Evolutionary conservation across 2,329 filamentous ascomycete species (phyloP).

Genomic region (Stenocarpella maydis): DNA sequence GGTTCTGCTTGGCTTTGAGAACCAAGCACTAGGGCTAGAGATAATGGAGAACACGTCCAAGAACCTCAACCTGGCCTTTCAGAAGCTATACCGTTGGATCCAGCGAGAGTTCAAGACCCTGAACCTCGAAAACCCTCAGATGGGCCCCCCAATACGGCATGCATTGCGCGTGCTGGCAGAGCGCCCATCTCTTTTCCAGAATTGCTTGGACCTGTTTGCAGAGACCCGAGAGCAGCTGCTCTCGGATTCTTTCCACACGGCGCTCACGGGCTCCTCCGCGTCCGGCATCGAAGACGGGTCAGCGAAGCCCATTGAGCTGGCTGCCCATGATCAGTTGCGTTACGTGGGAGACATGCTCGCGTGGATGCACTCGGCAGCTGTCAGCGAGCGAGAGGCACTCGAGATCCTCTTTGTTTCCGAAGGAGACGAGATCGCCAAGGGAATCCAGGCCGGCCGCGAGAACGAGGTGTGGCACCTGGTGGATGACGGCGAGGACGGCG

Average conservation of each 20-base stretch:
- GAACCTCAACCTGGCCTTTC: slow-evolving; percentile 86
- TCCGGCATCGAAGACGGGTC: slow-evolving; percentile 66
- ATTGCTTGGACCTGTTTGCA: slow-evolving; percentile 90
- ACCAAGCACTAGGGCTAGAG: slow-evolving; percentile 86
- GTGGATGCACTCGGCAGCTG: slow-evolving; percentile 93
- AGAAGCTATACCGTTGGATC: slow-evolving; percentile 96
- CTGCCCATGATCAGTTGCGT: slow-evolving; percentile 87
- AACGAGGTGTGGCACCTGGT: slow-evolving; percentile 84
- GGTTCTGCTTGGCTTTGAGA: slow-evolving; percentile 86
- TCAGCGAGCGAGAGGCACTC: slow-evolving; percentile 91
- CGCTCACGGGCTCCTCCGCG: slow-evolving; percentile 76
- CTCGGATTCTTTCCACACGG: slow-evolving; percentile 87
- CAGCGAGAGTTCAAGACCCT: slow-evolving; percentile 91
- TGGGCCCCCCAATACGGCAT: slow-evolving; percentile 82
- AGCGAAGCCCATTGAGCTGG: slow-evolving; percentile 91
- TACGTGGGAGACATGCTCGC: slow-evolving; percentile 98
- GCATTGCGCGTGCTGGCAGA: slow-evolving; percentile 90
- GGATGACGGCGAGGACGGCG: slow-evolving; percentile 62
- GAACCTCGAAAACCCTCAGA: slow-evolving; percentile 93
- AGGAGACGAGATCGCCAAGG: slow-evolving; percentile 85
- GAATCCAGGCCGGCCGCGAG: slow-evolving; percentile 79
- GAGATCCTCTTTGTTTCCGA: slow-evolving; percentile 92
- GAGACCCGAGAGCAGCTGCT: slow-evolving; percentile 88
- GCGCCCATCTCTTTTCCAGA: slow-evolving; percentile 88
- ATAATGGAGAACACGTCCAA: slow-evolving; percentile 92